A percentile compares a stretch with the other conserved stretches of the same genome.
Evolutionary conservation across 768 basidiomycete species (phyloP).

Genomic region (Gloeophyllum trabeum): DNA sequence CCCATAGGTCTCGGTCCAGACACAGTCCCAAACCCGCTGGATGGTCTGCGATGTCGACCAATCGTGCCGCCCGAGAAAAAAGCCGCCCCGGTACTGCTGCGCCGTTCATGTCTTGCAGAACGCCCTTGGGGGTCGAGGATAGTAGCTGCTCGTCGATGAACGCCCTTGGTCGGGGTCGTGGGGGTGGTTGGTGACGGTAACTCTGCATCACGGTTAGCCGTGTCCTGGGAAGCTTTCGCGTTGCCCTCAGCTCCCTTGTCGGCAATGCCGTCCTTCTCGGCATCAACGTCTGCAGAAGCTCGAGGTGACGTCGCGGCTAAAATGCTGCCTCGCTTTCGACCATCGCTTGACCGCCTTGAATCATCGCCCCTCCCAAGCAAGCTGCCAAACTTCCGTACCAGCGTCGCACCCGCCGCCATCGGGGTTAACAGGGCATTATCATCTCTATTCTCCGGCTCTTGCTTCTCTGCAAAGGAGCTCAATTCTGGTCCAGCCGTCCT

Average conservation of each 20-base stretch:
- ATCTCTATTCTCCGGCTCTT: conserved; percentile 21
- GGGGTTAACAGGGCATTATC: conserved; percentile 15
- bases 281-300: conserved; percentile 17
- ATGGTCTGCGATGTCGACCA: conserved; percentile 60
- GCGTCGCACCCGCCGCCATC: conserved; percentile 50
- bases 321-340: conserved; percentile 36
- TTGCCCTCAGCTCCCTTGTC: conserved; percentile 9
- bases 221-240: conserved; percentile 8
- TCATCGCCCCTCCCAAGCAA: conserved; percentile 39
- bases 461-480: conserved; percentile 34
- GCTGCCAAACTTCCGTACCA: conserved; percentile 72
- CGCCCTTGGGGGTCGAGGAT: conserved; percentile 61
- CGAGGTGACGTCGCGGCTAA: conserved; percentile 30
- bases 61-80: conserved; percentile 46
- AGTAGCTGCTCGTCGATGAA: conserved; percentile 71
- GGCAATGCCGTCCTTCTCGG: conserved; percentile 16
- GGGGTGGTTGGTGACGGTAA: background rate
- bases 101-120: conserved; percentile 53
- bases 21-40: conserved; percentile 38
- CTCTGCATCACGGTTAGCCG: conserved; percentile 5
- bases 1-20: conserved; percentile 19
- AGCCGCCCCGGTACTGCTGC: conserved; percentile 69
- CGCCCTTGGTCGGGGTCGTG: conserved; percentile 32
- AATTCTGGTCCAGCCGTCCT: conserved; percentile 61
- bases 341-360: conserved; percentile 21